Evolutionary conservation across 192 early-diverging fungal genomes (phyloP), one percentile per base, ranked within the genome.

Genomic region (Obelidium mucronatum): DNA sequence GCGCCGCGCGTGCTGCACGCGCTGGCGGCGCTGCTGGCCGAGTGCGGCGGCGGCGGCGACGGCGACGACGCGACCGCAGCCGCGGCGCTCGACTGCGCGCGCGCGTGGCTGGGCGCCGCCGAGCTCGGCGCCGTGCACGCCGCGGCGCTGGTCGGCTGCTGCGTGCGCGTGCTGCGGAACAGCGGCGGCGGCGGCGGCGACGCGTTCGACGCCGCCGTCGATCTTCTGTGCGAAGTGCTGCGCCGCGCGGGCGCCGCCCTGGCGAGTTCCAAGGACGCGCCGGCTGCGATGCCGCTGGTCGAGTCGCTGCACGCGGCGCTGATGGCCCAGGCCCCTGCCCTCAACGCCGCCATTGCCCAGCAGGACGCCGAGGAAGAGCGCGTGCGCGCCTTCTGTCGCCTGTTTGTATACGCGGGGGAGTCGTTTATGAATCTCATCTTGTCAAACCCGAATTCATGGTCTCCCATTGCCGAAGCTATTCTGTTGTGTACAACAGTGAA

Each of bases 331-430:
- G 61, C 64, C 31, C 69, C 67, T 6, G 26, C 52, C 37, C 70
- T 90, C 40, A 79, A 87, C 24, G 79, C 78, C 6, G 80, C 80
- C n/a, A 63, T 63, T 28, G 11, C 56, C 17, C n/a, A 6, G 13
- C n/a, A 67, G 2, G 66, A 42, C 1, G 85, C 89, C 2, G 93
- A 96, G 33, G 87, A 87, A 24, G 96, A 96, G 56, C 84, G 85
- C 37, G 81, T 95, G 37, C 90, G 95, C 36, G 95, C 91, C 4
- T 89, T 92, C 64, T 95, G 94, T 77, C 88, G 92, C 8, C 92
- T 99, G 30, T 95, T 95, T 80, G 89, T 93, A 2, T 91, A 95
- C 74, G 96, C 96, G 1, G 95, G 94, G 52, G 95, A 97, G 79
- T 89, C 93, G 28, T 97, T 93, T 82, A 70, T 94, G 28, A 80